Base-by-base conservation (phyloP, 495 filamentous ascomycete species). In the Copromyces sp. region DNA sequence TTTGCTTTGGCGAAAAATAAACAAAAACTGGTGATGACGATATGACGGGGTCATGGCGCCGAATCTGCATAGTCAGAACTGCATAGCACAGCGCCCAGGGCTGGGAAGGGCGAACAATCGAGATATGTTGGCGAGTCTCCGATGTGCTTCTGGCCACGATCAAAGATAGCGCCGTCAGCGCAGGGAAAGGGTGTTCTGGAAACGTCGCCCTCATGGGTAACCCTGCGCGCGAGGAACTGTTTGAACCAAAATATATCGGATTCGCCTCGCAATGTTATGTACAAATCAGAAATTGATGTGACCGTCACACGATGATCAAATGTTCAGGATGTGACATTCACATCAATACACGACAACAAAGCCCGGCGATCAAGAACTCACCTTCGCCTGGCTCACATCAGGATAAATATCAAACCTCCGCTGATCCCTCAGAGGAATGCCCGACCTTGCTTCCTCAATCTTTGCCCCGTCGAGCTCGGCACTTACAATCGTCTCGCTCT, bases 361-460 rank as follows among this genome's bases (percentile, higher is more conserved):
- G 53, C 53, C 32, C 53, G 69, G 61, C 73, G 79, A 77, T n/a
- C 76, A 53, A 16, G 77, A 78, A 20, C 72, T 70, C 17, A 83
- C 78, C 71, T 77, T 72, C 24, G 76, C 87, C 76, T 84, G 76
- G 74, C 89, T 92, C 38, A 99, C 89, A 87, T 99, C 95, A 16
- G 93, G 91, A 82, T 99, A 99, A 35, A 99, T 89, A 83, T 99
- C 95, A 81, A 96, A 98, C 75, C 96, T 84, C 74, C 95, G 87
- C 89, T 99, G 96, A 38, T 84, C 87, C 76, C 89, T 86, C 39
- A 98, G 84, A 35, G 96, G 95, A 78, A 98, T 97, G 20, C 91
- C 90, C 81, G 88, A 93, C 80, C 96, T 88, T 68, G 89, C 89
- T 81, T 90, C 89, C 79, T 90, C 87, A 76, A 99, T 94, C 78